A percentile compares a stretch with the other conserved stretches of the same genome.
Evolutionary conservation across 345 rosid genomes (phyloP).

Genomic region (Arabidopsis suecica): DNA sequence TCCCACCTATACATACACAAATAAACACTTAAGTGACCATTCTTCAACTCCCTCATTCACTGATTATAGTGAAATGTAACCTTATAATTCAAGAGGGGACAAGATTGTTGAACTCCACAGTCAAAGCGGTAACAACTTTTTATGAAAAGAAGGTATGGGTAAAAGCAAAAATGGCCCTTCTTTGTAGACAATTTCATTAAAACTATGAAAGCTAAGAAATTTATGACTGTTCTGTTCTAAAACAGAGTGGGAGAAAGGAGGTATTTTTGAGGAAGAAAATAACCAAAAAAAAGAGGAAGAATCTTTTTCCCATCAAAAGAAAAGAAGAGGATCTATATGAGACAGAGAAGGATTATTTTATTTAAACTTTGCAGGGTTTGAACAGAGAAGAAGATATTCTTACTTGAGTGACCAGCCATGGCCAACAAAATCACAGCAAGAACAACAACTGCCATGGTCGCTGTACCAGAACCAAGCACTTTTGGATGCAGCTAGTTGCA

Average conservation of each 20-base stretch:
- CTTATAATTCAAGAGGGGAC: slow-evolving; percentile 26
- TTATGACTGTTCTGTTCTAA: slow-evolving; percentile 20
- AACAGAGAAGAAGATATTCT: slow-evolving; percentile 36
- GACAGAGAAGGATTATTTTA: slow-evolving; percentile 6
- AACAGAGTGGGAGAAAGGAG: slow-evolving; percentile 25
- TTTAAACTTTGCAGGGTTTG: slow-evolving; percentile 5
- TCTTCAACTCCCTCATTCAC: slow-evolving; percentile 3
- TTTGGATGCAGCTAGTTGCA: slow-evolving; percentile 22
- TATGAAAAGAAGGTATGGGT: slow-evolving; percentile 17
- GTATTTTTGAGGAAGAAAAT: slow-evolving; percentile 12
- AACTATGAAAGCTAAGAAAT: slow-evolving; percentile 25
- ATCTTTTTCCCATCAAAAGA: slow-evolving; percentile 1
- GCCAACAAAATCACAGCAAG: slow-evolving; percentile 57
- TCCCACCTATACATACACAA: slow-evolving; percentile 51
- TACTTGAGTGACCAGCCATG: slow-evolving; percentile 62
- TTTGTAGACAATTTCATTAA: slow-evolving; percentile 7
- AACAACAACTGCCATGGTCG: slow-evolving; percentile 38
- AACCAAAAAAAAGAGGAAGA: neutral
- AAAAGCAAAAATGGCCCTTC: slow-evolving; percentile 15
- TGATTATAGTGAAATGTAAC: slow-evolving; percentile 6
- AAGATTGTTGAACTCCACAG: slow-evolving; percentile 6
- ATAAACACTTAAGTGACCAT: slow-evolving; percentile 2
- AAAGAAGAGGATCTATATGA: slow-evolving; percentile 20
- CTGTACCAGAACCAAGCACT: slow-evolving; percentile 21
- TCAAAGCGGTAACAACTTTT: slow-evolving; percentile 29